These are phyloP conservation scores for Flueggea neowawraea DNA, from an alignment of 441 rosid species.

Conservation along the genomic window DNA sequence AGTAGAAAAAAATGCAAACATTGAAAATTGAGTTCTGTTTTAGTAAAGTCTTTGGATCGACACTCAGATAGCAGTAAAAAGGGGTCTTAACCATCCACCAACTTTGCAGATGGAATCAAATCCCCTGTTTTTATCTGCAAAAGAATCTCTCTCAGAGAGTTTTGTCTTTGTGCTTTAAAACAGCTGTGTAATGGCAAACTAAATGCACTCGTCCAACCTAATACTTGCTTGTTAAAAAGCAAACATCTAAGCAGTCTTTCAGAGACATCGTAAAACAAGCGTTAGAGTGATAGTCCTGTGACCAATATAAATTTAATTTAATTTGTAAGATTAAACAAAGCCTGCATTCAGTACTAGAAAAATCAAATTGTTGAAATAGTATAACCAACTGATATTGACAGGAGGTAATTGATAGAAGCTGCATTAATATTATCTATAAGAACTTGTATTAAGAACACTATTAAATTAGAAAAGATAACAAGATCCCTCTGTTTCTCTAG, in stretches of 20 bases:
- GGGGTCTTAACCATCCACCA: slow-evolving; percentile 74
- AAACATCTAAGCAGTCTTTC: neutral
- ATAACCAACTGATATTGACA: too few relatives aligned
- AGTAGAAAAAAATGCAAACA: slow-evolving; percentile 4
- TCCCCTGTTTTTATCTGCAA: slow-evolving; percentile 86
- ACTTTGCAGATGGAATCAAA: slow-evolving; percentile 68
- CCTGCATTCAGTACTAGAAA: too few relatives aligned
- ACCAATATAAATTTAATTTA: too few relatives aligned
- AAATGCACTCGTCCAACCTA: neutral
- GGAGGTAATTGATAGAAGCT: too few relatives aligned
- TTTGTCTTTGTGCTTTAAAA: slow-evolving; percentile 45
- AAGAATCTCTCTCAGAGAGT: slow-evolving; percentile 80
- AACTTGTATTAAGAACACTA: too few relatives aligned
- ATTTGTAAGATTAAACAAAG: too few relatives aligned
- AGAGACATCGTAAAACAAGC: too few relatives aligned
- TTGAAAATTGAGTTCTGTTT: neutral
- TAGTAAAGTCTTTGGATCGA: slow-evolving; percentile 18
- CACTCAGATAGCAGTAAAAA: slow-evolving; percentile 58
- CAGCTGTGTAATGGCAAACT: neutral
- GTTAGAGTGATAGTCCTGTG: too few relatives aligned
- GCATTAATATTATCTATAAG: too few relatives aligned
- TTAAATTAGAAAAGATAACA: too few relatives aligned
- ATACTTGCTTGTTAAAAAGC: neutral
- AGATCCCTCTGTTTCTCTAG: too few relatives aligned
- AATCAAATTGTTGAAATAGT: too few relatives aligned